Evolutionary conservation across 805 yeast genomes (phyloP), one percentile per base, ranked within the genome.

Genomic region (Starmerella floricola): DNA sequence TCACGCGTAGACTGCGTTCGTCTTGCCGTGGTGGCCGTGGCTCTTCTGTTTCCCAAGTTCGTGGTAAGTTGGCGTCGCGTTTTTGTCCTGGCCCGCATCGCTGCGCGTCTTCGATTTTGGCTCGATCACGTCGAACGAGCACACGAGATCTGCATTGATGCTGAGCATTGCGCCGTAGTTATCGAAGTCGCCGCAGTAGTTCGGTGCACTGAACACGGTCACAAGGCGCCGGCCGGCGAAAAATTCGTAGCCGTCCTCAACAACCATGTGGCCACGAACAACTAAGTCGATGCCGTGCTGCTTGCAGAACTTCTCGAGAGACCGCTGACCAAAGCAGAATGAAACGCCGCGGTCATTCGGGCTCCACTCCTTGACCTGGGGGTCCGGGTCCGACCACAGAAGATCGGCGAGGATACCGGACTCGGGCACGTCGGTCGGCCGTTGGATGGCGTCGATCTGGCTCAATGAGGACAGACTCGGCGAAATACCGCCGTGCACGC

Each of bases 141-240:
- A 91, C 42, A 87, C 64, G 51, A 91, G 68, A 51, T 86, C 94
- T 49, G 86, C 94, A 48, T 81, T 75, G 13, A 91, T 95, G 54
- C 88, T 79, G 97, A 91, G 88, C 6, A 91, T 95, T 1, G 98
- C 98, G 16, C 95, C 95, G 93, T 93, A 84, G 57, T 85, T 85
- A 60, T 86, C 83, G 56, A 78, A 78, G 57, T 78, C 86, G 13
- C 86, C 86, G 55, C 86, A 78, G 57, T 78, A 78, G 57, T 78
- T 79, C 11, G 86, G 86, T 1, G 86, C 86, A 40, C 76, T 69
- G 56, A 78, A 78, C 19, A 78, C 82, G 1, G 86, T 78, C 21
- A 79, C 86, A 48, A 78, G 64, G 11, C 78, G 72, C 27, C 79
- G 63, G 55, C 77, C 79, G 53, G 76, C 78, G 63, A 78, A 78